Evolutionary conservation across 148 eudicot genomes (phyloP), one percentile per base, ranked within the genome.

Genomic region (Oxyria digyna): DNA sequence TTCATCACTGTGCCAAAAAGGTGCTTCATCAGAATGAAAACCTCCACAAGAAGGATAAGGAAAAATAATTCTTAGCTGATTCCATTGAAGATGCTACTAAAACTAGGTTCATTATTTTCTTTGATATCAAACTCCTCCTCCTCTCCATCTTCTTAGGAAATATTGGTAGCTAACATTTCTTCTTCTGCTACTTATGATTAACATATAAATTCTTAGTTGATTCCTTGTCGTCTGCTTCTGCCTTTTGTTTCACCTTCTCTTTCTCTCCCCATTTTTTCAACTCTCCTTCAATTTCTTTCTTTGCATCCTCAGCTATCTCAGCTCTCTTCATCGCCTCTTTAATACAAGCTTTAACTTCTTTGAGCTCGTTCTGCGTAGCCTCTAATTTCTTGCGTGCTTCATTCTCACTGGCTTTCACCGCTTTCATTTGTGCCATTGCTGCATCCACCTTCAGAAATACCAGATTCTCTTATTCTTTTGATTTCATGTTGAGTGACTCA

Each of bases 211-310:
- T 77, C 69, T 73, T 79, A 18, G 72, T 62, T 29, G 79, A 40
- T 78, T 72, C 77, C 67, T 78, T 3, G 38, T 35, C n/a, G n/a
- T n/a, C n/a, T n/a, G 6, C 38, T 35, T 35, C 38, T 2, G 38
- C 38, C 6, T n/a, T n/a, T n/a, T 3, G 4, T 20, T 45, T 87
- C 92, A 26, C 77, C 87, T 63, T 85, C 79, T 62, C 69, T 8
- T 93, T 80, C 70, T 95, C 96, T 6, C 92, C 80, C 93, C 87
- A 84, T 64, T 89, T 82, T 32, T 83, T 79, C 21, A 95, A 91
- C 80, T 91, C 99, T 48, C 96, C 87, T 67, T 95, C 96, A 38
- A 95, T 85, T 1, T 93, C 99, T 75, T 79, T 91, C 78, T 80
- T 95, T 38, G 97, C 97, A 4, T 91, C 87, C 77, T 85, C 89